Base-by-base conservation (phyloP, 371 early-diverging fungal genomes). In the Mucor racemosus region DNA sequence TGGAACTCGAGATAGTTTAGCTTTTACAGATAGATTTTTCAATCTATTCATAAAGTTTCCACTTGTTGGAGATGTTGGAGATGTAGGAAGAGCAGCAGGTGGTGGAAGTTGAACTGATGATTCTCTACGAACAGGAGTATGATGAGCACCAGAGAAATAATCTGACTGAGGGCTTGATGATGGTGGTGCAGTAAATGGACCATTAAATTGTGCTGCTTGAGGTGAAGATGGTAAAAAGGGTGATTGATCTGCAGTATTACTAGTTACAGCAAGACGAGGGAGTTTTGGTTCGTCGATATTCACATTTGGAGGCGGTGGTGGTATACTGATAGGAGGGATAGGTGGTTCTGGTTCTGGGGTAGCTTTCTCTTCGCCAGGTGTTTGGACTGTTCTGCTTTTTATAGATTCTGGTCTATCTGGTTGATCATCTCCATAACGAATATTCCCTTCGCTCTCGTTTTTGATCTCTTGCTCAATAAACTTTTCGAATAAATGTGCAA, bases 401-500 rank as follows among this genome's bases (percentile, higher is more conserved):
- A 66, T n/a, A 33, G 61, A 56, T 14, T 66, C 65, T 4, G 65
- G 48, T 54, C 68, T 73, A 42, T 68, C 61, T 10, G 63, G 40
- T 19, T 65, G 59, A 3, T 62, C 59, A 14, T 59, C 56, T 17
- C 58, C 44, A 39, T 57, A 71, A 15, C 69, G 41, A 33, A 50
- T 46, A 9, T 44, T 17, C 13, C 67, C 74, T 33, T 64, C 64
- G 26, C 66, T 60, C 11, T 71, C 55, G 13, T 68, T 15, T 15
- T 74, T 56, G 38, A 80, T 58, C 56, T 83, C 80, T n/a, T 78
- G 78, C 9, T 71, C 64, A 6, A 86, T 72, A 66, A 84, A 91
- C 3, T 78, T 72, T 9, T 79, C 75, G 66, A 95, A 91, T 7
- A 95, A 75, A 60, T 90, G 81, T 11, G 88, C 86, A 50, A 95